Evolutionary conservation across 1,284 basidiomycete genomes (phyloP), one percentile per base, ranked within the genome.

Genomic region (Porogramme epimiltina): DNA sequence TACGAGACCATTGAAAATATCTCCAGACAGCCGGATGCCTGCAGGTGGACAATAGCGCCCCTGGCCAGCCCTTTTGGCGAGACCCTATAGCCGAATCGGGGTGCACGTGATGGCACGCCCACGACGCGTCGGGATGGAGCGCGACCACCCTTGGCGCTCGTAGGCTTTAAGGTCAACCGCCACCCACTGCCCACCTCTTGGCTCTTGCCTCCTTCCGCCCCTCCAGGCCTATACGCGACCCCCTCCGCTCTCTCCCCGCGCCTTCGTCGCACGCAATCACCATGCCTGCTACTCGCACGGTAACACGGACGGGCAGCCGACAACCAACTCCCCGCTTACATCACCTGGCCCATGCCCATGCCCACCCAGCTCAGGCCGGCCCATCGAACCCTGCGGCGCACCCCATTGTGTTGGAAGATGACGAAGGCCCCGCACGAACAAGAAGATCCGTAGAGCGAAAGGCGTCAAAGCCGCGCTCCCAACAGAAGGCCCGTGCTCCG

Each of bases 211-310:
- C 31, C 18, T 3, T 11, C 20, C 13, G 16, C 37, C 34, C 24
- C 18, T 22, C n/a, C n/a, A n/a, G n/a, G n/a, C n/a, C n/a, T n/a
- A n/a, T n/a, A n/a, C n/a, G n/a, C n/a, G n/a, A n/a, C n/a, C n/a
- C n/a, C n/a, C n/a, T n/a, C n/a, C n/a, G n/a, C n/a, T n/a, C n/a
- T n/a, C 31, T 18, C 28, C 36, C 33, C 11, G 22, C 38, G 9
- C 15, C 23, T 20, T 42, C 33, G 28, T 2, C 10, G 20, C 25
- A n/a, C n/a, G n/a, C n/a, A n/a, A n/a, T n/a, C 19, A 20, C n/a
- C 22, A 61, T 61, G 59, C 60, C 60, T 47, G 55, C 51, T 39
- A 57, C 55, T 15, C 56, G 56, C 42, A 31, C 49, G 16, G 47
- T 50, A 33, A 15, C 25, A 16, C 42, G 51, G 15, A 54, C 52